A percentile compares a stretch with the other conserved stretches of the same genome.
These are phyloP conservation scores for Esteya vermicola DNA, from an alignment of 2,329 filamentous ascomycete genomes.

Conservation along the genomic window DNA sequence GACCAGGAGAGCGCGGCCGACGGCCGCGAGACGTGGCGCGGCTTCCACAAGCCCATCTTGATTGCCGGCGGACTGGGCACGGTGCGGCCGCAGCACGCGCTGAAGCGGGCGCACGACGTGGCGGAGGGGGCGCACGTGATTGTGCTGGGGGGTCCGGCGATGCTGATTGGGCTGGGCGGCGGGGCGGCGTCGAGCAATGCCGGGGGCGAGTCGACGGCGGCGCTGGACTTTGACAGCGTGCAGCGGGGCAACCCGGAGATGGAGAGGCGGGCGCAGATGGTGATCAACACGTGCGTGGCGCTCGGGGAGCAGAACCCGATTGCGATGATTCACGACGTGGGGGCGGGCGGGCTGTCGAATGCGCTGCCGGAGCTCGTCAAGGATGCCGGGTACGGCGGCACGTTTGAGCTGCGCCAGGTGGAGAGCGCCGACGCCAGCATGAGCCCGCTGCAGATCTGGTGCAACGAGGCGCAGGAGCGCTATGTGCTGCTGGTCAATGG, in stretches of 20 bases:
- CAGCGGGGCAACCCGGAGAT: slow-evolving; percentile 96
- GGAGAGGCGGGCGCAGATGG: slow-evolving; percentile 89
- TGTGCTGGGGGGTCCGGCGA: slow-evolving; percentile 87
- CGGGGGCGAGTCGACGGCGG: slow-evolving; percentile 75
- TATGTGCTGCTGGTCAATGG: slow-evolving; percentile 84
- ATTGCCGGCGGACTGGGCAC: slow-evolving; percentile 92
- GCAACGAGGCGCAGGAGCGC: slow-evolving; percentile 89
- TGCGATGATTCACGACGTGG: slow-evolving; percentile 93
- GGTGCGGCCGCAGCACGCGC: slow-evolving; percentile 76
- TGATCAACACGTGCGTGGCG: slow-evolving; percentile 86
- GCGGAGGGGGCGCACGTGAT: slow-evolving; percentile 80
- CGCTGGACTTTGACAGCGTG: slow-evolving; percentile 93
- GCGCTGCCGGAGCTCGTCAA: slow-evolving; percentile 83
- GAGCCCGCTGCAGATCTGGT: slow-evolving; percentile 96
- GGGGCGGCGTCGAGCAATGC: slow-evolving; percentile 87
- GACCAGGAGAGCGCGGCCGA: slow-evolving; percentile 23
- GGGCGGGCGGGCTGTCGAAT: slow-evolving; percentile 65
- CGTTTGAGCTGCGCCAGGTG: slow-evolving; percentile 87
- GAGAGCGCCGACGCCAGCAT: slow-evolving; percentile 83
- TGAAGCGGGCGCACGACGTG: slow-evolving; percentile 70
- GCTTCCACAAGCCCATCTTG: slow-evolving; percentile 98
- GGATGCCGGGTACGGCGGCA: slow-evolving; percentile 80
- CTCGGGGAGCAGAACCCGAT: slow-evolving; percentile 80
- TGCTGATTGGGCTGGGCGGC: slow-evolving; percentile 93
- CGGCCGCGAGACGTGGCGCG: slow-evolving; percentile 49